Conservation (phyloP, 805 yeast genomes). For the Pichia thaimueangensis region DNA sequence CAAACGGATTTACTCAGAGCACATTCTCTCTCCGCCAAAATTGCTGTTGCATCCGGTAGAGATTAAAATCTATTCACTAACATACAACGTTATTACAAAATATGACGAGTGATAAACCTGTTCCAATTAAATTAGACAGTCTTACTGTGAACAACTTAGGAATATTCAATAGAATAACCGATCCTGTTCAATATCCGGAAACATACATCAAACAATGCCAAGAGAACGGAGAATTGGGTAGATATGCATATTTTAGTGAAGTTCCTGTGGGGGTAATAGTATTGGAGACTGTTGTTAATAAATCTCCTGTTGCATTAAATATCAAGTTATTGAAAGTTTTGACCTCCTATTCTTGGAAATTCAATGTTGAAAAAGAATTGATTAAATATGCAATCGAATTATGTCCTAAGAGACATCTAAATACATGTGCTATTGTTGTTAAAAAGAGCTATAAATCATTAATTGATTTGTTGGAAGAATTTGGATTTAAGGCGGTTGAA, state of each 20-base stretch:
- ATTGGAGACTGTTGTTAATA: constrained; percentile 42
- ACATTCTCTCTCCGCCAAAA: no score
- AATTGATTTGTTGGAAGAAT: not conserved
- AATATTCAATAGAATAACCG: constrained; percentile 49
- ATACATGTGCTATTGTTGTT: constrained; percentile 33
- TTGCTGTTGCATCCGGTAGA: no score
- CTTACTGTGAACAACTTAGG: constrained; percentile 56
- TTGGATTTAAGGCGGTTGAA: constrained; percentile 14
- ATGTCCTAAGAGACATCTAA: constrained; percentile 47
- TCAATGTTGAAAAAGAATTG: constrained; percentile 57
- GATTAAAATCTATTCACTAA: no score
- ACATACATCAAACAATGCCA: constrained; percentile 46
- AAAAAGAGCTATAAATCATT: not conserved
- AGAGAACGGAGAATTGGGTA: constrained; percentile 43
- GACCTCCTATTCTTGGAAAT: constrained; percentile 46
- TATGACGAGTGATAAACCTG: no score
- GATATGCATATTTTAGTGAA: constrained; percentile 59
- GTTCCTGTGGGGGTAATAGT: constrained; percentile 76
- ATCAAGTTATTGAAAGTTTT: constrained; percentile 38
- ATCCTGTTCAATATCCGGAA: constrained; percentile 48
- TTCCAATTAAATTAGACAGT: constrained; percentile 45
- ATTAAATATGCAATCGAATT: constrained; percentile 50
- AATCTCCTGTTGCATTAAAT: constrained; percentile 25
- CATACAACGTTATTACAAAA: no score
- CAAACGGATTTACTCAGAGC: no score